Base-by-base conservation (phyloP, 2,329 filamentous ascomycete species). In the Alternaria sp. region DNA sequence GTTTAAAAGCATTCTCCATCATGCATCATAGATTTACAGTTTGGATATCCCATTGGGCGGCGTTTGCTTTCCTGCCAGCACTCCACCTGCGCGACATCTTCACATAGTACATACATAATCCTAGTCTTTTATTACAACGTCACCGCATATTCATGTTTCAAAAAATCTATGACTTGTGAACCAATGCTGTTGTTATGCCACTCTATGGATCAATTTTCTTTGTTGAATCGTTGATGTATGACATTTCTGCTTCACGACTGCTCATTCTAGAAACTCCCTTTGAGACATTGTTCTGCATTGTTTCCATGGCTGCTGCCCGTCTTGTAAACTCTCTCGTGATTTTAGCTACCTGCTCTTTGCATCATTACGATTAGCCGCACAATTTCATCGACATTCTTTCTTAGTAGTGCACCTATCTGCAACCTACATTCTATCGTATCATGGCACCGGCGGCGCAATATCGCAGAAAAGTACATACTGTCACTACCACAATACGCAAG, bases 31-130 rank as follows among this genome's bases (percentile, higher is more conserved):
- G 62, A 61, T 55, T 52, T 54, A 28, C 27, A 36, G 14, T 43
- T 50, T 58, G 64, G 57, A 62, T 61, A 58, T 46, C 28, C 34
- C 53, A 65, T 63, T 64, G 51, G 64, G 64, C 43, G 61, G 66
- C 46, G 63, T 68, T 66, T 51, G 32, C 27, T 64, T 30, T 7
- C 11, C 11, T 56, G n/a, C 28, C 61, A 62, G 25, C 51, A 50
- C 32, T 11, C 49, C 22, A 18, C 25, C 4, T 38, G 20, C 38
- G 27, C 18, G 48, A 32, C 16, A 20, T 57, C 12, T 61, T 52
- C 54, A 41, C 45, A 49, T 32, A 28, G 28, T 16, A 38, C 22
- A 34, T 46, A 55, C 25, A 43, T 49, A 51, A 54, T 59, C 25
- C 11, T 45, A 59, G 36, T 45, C 34, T 34, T 32, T 34, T 16